Conservation (phyloP, 345 rosid species). For the Erodium maritimum region DNA sequence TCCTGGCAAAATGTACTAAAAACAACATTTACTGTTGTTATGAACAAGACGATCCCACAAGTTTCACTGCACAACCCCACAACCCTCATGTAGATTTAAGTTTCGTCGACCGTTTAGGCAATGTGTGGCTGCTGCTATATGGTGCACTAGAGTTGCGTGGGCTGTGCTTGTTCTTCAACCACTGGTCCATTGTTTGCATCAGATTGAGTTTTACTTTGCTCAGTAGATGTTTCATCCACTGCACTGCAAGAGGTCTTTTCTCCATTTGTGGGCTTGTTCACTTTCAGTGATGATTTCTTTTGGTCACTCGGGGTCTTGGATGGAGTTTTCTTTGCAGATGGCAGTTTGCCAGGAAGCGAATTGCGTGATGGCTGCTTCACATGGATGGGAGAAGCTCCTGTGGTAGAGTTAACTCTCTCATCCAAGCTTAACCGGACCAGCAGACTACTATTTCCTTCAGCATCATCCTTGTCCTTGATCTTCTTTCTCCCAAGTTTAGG, state of each 20-base stretch:
- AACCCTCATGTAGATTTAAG: neutral
- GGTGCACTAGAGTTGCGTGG: no score
- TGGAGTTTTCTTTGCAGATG: slow-evolving; percentile 58
- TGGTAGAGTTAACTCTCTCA: slow-evolving; percentile 33
- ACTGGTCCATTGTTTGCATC: slow-evolving; percentile 14
- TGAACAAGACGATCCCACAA: neutral
- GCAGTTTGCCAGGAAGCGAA: slow-evolving; percentile 71
- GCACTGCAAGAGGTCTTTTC: slow-evolving; percentile 14
- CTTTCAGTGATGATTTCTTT: slow-evolving; percentile 10
- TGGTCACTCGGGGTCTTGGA: slow-evolving; percentile 15
- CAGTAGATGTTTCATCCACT: slow-evolving; percentile 19
- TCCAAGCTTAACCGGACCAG: slow-evolving; percentile 61
- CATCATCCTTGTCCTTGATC: slow-evolving; percentile 27
- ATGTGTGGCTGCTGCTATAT: no score
- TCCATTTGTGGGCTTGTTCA: slow-evolving; percentile 12
- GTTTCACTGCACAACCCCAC: neutral
- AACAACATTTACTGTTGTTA: no score
- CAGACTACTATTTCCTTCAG: slow-evolving; percentile 35
- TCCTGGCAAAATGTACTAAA: neutral
- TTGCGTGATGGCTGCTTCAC: slow-evolving; percentile 58
- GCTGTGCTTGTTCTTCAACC: slow-evolving; percentile 27
- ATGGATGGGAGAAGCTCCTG: slow-evolving; percentile 35
- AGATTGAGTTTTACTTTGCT: slow-evolving; percentile 20
- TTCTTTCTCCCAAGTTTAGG: slow-evolving; percentile 93
- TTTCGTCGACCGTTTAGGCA: no score